Percentiles rank a stretch among this genome's conserved stretches.
Conservation (phyloP, 169 alveolate genomes). For the Cryptosporidium muris region DNA sequence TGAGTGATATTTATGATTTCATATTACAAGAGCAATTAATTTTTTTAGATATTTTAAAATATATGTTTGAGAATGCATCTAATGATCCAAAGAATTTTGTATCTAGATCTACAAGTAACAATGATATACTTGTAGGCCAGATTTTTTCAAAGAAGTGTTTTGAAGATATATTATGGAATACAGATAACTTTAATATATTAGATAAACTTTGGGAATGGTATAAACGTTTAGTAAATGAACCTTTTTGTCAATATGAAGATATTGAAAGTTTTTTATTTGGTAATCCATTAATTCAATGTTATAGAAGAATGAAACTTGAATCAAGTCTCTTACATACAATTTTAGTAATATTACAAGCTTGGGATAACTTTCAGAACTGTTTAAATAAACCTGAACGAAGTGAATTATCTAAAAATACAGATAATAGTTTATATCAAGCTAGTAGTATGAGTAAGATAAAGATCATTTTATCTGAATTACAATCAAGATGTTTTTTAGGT, state of each 20-base stretch:
- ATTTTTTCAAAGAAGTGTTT: constrained; percentile 2
- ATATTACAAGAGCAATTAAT: constrained; percentile 43
- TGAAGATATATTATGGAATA: constrained; percentile 11
- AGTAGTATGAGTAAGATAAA: constrained; percentile 20
- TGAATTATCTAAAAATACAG: not conserved
- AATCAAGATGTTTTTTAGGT: constrained; percentile 55
- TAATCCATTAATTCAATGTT: constrained; percentile 35
- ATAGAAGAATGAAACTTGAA: constrained; percentile 34
- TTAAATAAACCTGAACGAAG: not conserved
- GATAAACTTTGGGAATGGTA: constrained; percentile 66
- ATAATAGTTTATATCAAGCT: not conserved
- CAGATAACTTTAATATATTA: constrained; percentile 16
- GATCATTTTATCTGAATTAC: constrained; percentile 28
- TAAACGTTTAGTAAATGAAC: constrained; percentile 11
- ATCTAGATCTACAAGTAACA: constrained; percentile 4
- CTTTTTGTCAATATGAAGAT: constrained; percentile 28
- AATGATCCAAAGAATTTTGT: constrained; percentile 8
- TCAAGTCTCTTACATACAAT: constrained; percentile 43
- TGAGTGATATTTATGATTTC: constrained; percentile 48
- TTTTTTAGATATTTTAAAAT: constrained; percentile 26
- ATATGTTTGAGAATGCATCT: constrained; percentile 57
- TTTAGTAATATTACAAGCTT: constrained; percentile 41
- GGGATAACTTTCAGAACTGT: not conserved
- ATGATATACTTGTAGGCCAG: too few species aligned
- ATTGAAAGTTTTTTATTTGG: constrained; percentile 31